phyloP scores from a whole-genome alignment of 768 basidiomycete species.

The Rubroboletus satanas region DNA sequence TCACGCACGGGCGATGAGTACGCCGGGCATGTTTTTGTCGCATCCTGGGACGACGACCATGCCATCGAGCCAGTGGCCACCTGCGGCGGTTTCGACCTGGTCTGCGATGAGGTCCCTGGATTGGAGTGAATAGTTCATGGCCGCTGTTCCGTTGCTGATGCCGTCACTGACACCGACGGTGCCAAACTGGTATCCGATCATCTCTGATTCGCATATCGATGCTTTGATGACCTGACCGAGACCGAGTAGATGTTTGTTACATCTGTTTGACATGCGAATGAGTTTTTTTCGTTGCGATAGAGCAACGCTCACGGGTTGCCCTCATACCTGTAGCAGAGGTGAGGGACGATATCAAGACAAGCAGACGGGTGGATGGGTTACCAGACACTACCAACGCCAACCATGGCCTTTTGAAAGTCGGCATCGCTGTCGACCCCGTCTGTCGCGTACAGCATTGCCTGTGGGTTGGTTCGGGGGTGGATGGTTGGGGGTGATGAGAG shows the following conservation, averaged over 20 bases:
- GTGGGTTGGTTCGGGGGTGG: background rate
- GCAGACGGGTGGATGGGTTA: constrained; percentile 38
- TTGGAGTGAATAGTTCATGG: constrained; percentile 95
- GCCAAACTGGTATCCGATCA: constrained; percentile 97
- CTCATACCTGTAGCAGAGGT: constrained; percentile 72
- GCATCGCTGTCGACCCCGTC: constrained; percentile 77
- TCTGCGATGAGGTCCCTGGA: constrained; percentile 98
- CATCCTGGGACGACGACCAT: constrained; percentile 97
- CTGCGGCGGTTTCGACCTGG: constrained; percentile 92
- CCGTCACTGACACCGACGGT: constrained; percentile 97
- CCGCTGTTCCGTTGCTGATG: constrained; percentile 95
- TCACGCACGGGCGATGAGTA: constrained; percentile 87
- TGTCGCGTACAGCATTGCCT: constrained; percentile 99
- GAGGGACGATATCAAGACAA: constrained; percentile 6
- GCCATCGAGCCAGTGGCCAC: constrained; percentile 96
- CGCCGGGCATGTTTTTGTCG: constrained; percentile 99
- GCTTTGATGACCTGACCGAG: constrained; percentile 85
- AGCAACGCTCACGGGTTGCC: constrained; percentile 82
- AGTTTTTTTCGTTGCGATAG: background rate
- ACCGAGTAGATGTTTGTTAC: constrained; percentile 89
- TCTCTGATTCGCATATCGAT: constrained; percentile 61
- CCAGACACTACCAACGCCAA: constrained; percentile 97
- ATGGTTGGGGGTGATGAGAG: background rate
- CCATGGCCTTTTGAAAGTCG: constrained; percentile 95
- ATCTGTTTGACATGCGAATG: constrained; percentile 46